Evolutionary conservation across 2,329 filamentous ascomycete genomes (phyloP), one percentile per base, ranked within the genome.

Genomic region (Diatrype stigma): DNA sequence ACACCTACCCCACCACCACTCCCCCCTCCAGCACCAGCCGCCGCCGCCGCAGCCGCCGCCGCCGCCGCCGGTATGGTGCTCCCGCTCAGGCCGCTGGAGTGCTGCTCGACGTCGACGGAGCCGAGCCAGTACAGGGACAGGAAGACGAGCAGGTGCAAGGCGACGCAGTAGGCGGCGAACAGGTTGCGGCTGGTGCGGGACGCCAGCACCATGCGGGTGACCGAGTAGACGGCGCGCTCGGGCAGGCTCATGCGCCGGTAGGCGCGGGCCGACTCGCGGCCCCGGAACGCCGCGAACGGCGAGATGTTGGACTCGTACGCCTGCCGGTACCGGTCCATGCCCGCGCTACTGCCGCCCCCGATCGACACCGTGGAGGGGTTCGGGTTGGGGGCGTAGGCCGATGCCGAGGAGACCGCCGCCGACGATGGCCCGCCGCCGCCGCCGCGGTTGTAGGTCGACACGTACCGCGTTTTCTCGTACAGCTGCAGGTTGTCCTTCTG

Each of bases 381-480:
- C 2, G 90, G 86, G 61, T 86, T 90, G 51, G 77, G 76, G 35
- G 80, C 77, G 57, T 78, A 80, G 42, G 77, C 78, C 40, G 85
- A 87, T n/a, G 85, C 84, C 12, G 84, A 84, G 14, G 84, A 82
- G 37, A 30, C 26, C 6, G 26, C 26, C 26, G 26, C 26, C 10
- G 26, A 10, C 10, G 34, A 37, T 37, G 79, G 78, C 14, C 79
- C 81, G 44, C 38, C 38, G 21, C 38, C n/a, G 37, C 37, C 40
- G 40, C 81, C 81, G 48, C 92, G 85, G 68, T 86, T 96, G 75
- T 96, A 99, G 2, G 90, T 92, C 6, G 91, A 96, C 22, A 97
- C 85, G 67, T 99, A 99, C 59, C 94, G 84, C 17, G 93, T 96
- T 79, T 97, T 99, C 70, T 99, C 94, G 69, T 99, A 99, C 7